Percentiles rank a stretch among this genome's conserved stretches.
These are phyloP conservation scores for Epichloe festucae DNA, from an alignment of 2,329 filamentous ascomycete species.

Conservation along the genomic window DNA sequence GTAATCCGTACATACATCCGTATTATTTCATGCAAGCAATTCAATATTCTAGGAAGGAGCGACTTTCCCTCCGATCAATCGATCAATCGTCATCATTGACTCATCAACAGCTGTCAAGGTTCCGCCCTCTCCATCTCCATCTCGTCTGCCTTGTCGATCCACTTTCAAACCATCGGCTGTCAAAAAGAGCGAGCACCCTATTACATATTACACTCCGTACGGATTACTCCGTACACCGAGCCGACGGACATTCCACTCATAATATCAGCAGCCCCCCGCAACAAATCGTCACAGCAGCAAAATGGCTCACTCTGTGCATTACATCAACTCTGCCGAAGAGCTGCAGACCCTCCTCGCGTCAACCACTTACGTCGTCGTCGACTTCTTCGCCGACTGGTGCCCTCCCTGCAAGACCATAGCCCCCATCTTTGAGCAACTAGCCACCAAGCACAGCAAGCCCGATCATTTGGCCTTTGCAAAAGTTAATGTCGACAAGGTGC, in stretches of 20 bases:
- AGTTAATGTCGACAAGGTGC: constrained; percentile 14
- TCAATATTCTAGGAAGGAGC: not conserved
- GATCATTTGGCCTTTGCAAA: constrained; percentile 11
- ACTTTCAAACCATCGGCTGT: no score
- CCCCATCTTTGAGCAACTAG: constrained; percentile 38
- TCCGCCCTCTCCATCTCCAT: not conserved
- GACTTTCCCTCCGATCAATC: no score
- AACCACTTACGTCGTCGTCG: constrained; percentile 30
- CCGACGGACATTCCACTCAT: not conserved
- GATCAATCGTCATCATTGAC: no score
- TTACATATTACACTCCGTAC: no score
- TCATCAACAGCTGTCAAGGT: not conserved
- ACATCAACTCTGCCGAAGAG: constrained; percentile 18
- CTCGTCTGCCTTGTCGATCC: no score
- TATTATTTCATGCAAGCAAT: not conserved
- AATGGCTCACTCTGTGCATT: constrained; percentile 11
- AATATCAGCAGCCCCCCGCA: not conserved
- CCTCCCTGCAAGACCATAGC: constrained; percentile 33
- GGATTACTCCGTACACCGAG: no score
- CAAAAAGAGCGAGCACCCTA: no score
- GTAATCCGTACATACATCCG: no score
- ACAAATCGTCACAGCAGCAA: not conserved
- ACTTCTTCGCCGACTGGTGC: constrained; percentile 41
- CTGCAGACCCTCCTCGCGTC: constrained; percentile 25
- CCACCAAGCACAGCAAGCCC: constrained; percentile 12